A percentile compares a stretch with the other conserved stretches of the same genome.
These are phyloP conservation scores for Raphidocelis subcapitata DNA, from an alignment of 139 green algal genomes.

Conservation along the genomic window DNA sequence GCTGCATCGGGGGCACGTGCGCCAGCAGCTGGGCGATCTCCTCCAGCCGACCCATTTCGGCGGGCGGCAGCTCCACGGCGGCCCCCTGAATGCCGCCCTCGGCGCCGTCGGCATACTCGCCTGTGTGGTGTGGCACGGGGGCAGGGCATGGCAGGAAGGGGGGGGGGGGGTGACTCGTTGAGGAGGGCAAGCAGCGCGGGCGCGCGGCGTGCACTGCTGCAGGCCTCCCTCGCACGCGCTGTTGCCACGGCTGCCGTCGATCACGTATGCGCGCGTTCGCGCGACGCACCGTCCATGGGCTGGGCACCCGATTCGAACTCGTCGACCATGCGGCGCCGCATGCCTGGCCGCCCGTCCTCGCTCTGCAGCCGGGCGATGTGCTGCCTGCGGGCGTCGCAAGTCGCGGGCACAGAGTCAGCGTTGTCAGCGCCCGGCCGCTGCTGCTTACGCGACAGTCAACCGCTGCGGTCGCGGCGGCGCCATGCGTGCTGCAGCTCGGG, in stretches of 20 bases:
- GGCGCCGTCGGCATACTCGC: too few relatives aligned
- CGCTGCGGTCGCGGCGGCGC: too few relatives aligned
- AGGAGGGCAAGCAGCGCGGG: too few relatives aligned
- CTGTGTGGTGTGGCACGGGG: too few relatives aligned
- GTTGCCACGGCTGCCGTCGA: too few relatives aligned
- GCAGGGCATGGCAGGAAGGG: too few relatives aligned
- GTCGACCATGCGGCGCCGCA: conserved; percentile 39
- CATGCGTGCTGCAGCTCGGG: too few relatives aligned
- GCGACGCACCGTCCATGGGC: conserved; percentile 26
- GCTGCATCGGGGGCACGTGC: conserved; percentile 64
- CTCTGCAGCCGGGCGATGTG: conserved; percentile 68
- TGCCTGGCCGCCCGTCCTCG: conserved; percentile 16
- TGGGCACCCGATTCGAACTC: conserved; percentile 42
- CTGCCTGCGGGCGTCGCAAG: conserved; percentile 37
- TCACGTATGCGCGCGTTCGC: too few relatives aligned
- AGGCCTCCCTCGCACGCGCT: neutral
- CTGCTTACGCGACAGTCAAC: too few relatives aligned
- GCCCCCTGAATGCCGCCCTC: neutral
- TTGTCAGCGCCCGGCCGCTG: too few relatives aligned
- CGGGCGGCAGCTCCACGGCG: conserved; percentile 65
- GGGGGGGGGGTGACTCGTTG: too few relatives aligned
- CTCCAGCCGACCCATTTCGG: conserved; percentile 76
- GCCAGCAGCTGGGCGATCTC: conserved; percentile 73
- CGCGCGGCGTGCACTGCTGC: neutral
- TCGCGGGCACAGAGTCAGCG: neutral